Base-by-base conservation (phyloP, 208 protist genomes). In the Angomonas deanei region DNA sequence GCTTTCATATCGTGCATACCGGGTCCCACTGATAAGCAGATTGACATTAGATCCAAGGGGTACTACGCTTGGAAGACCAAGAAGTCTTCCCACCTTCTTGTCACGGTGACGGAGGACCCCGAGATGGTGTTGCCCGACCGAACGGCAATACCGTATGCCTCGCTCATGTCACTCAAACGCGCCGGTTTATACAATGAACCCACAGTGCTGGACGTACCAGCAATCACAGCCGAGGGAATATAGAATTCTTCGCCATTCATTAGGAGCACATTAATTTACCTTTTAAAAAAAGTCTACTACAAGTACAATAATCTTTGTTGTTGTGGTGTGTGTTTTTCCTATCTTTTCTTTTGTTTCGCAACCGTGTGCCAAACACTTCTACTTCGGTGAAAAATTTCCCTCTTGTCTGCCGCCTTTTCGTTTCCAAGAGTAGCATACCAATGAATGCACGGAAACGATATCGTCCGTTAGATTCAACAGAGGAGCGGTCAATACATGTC, bases 51-150 rank as follows among this genome's bases (percentile, higher is more conserved):
- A 36, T 91, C 83, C 55, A 67, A 79, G 15, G 90, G 90, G 34
- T 94, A 94, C 70, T 94, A 94, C 70, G 50, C 86, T 0, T 96
- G 90, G 87, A 93, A 94, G 68, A 96, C 86, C 46, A 96, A 96
- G 64, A 84, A 85, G 60, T 93, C 86, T 10, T 92, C 87, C 39
- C 84, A 92, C 61, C 58, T 96, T 53, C 59, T 94, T 1, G 49
- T 96, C n/a, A 92, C 80, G 3, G 38, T 96, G 8, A 78, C 85
- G 10, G 90, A 96, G 64, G 90, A 96, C 70, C 85, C 86, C 10
- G 84, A 96, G 24, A 93, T 96, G 84, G 68, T 88, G 53, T 74
- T 96, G 46, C 90, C 90, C n/a, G 90, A 96, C 61, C 84, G 90
- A 53, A 92, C 80, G 0, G 76, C 82, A 10, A 86, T 96, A 36